Evolutionary conservation across 2,329 filamentous ascomycete genomes (phyloP), one percentile per base, ranked within the genome.

Genomic region (Cladorrhinum sp.): DNA sequence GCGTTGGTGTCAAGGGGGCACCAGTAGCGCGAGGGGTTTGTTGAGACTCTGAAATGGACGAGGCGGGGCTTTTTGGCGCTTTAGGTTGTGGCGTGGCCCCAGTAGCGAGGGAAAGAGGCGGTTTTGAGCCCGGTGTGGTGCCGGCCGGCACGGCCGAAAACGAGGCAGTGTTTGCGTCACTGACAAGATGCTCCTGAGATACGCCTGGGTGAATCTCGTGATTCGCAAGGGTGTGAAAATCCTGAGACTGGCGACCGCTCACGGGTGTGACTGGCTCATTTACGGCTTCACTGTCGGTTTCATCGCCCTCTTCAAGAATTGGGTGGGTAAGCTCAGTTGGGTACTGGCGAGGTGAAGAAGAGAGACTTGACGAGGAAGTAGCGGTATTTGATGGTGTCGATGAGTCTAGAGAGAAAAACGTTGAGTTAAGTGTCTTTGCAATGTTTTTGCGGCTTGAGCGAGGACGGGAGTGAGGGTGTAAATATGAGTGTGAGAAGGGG

Each of bases 251-350:
- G 63, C 81, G 78, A 67, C 76, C 77, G 67, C 84, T 86, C 62
- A 84, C 80, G 52, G 85, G 85, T 22, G 85, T 88, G 60, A 85
- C 77, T 50, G 85, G 85, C 65, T 87, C 85, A 74, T 82, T 81
- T 58, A 78, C 76, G 23, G 79, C 80, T 67, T 87, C 84, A 71
- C 81, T 85, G 64, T 82, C 80, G 8, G 83, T 85, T 70, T 87
- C 85, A 73, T 83, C 83, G 71, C 79, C 79, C 69, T 81, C 79
- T 73, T 86, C 83, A 55, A 79, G 77, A 62, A 86, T 85, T 58
- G 82, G 78, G 63, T 75, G 78, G 64, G 77, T 74, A 9, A 83
- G 73, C 56, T 84, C 81, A 65, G 79, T 77, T 56, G 80, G 75
- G 65, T 76, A 78, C 50, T 80, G 78, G 58, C 76, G 78, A 13